phyloP scores from a whole-genome alignment of 2,329 filamentous ascomycete species.

The Beauveria caledonica region DNA sequence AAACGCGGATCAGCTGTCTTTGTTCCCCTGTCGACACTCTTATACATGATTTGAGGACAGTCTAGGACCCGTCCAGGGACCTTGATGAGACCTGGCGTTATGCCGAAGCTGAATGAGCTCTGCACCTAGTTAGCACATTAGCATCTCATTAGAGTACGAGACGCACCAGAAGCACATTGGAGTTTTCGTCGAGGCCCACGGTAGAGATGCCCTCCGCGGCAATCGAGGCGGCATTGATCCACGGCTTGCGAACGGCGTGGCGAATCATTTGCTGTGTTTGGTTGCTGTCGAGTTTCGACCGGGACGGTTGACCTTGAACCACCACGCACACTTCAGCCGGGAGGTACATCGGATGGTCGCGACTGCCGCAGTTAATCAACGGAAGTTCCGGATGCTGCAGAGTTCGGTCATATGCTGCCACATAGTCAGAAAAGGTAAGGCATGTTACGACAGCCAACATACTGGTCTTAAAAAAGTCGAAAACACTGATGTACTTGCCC shows the following conservation, averaged over 20 bases:
- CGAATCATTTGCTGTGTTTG: constrained; percentile 53
- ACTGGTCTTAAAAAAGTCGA: constrained; percentile 36
- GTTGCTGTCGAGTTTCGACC: constrained; percentile 36
- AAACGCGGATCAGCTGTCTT: constrained; percentile 14
- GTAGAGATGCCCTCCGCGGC: constrained; percentile 37
- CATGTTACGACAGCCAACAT: background rate
- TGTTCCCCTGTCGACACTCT: constrained; percentile 13
- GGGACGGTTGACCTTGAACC: constrained; percentile 46
- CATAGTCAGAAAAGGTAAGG: background rate
- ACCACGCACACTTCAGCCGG: constrained; percentile 51
- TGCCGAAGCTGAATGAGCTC: constrained; percentile 43
- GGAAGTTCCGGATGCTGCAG: constrained; percentile 31
- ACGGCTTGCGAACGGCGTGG: constrained; percentile 51
- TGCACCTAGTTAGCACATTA: constrained; percentile 16
- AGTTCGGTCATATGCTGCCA: constrained; percentile 27
- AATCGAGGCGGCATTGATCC: constrained; percentile 49
- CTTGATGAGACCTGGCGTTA: constrained; percentile 45
- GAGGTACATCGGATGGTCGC: constrained; percentile 45
- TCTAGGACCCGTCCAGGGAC: constrained; percentile 53
- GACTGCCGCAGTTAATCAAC: constrained; percentile 52
- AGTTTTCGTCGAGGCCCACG: constrained; percentile 35
- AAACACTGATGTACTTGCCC: constrained; percentile 41
- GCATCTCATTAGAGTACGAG: constrained; percentile 2
- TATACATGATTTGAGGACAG: constrained; percentile 46
- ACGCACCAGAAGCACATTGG: constrained; percentile 31